Evolutionary conservation across 2,329 filamentous ascomycete species (phyloP), one percentile per base, ranked within the genome.

Genomic region (Lomentospora prolificans): DNA sequence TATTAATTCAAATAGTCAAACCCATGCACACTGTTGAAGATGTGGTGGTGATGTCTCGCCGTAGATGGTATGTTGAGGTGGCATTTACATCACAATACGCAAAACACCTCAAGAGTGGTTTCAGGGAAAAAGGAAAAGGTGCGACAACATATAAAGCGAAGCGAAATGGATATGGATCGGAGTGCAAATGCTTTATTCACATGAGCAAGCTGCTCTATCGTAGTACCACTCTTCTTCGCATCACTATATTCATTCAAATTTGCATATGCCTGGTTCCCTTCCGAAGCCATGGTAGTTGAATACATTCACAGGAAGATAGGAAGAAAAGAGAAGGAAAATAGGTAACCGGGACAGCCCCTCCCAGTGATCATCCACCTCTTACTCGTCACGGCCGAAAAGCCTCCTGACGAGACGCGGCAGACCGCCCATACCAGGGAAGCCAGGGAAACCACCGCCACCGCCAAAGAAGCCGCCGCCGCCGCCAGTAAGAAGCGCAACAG

Each of bases 391-490:
- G 9, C 39, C 53, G 12, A 50, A 50, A 9, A 55, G 14, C 28
- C 53, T 55, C 53, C 53, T 55, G 25, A 55, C 25, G 17, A 55
- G 39, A 28, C 53, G 41, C 2, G 33, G 22, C 24, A 53, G 4
- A 14, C 51, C 51, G 3, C 28, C 12, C n/a, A 41, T 17, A 7
- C 36, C 36, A 41, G 50, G 50, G 27, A 41, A 41, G n/a, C 36
- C 36, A 41, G 36, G 36, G 36, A 41, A 41, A 17, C 36, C 36
- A 2, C 31, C 17, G 22, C 44, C 41, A 8, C 50, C 51, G 22
- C 51, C 55, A 14, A 36, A 36, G 31, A 51, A 51, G 8, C 55
- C 55, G 12, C 44, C 46, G 27, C 36, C 52, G n/a, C 52, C 44
- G 19, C 54, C 46, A 27, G 30, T 41, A 12, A 56, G 12, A 9